Percentiles rank a stretch among this genome's conserved stretches.
Evolutionary conservation across 2,329 filamentous ascomycete species (phyloP).

Genomic region (Cordyceps tenuipes): DNA sequence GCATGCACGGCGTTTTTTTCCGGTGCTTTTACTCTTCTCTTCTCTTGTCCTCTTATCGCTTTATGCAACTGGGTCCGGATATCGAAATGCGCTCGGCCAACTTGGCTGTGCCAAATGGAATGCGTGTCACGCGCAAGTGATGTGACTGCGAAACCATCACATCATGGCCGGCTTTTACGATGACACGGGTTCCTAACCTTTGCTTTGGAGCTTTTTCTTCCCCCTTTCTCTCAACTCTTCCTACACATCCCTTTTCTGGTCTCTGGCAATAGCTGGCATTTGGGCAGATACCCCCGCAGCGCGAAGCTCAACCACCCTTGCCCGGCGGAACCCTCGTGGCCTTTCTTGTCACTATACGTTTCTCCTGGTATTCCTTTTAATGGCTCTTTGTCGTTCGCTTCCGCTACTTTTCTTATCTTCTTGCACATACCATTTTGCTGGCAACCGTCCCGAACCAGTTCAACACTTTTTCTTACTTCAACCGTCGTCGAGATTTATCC

Average conservation of each 20-base stretch:
- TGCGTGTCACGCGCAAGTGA: conserved; percentile 19
- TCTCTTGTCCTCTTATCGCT: conserved; percentile 12
- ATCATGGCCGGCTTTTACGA: conserved; percentile 6
- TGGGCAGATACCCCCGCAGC: conserved; percentile 13
- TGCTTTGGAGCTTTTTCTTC: background rate
- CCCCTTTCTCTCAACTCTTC: conserved; percentile 2
- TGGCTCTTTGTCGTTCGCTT: conserved; percentile 6
- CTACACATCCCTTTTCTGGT: background rate
- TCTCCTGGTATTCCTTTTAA: conserved; percentile 7
- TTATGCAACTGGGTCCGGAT: conserved; percentile 16
- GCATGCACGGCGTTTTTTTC: conserved; percentile 45
- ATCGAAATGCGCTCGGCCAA: conserved; percentile 12
- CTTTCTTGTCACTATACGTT: background rate
- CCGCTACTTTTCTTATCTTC: conserved; percentile 9
- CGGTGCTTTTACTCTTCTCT: conserved; percentile 10
- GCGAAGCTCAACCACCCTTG: conserved; percentile 8
- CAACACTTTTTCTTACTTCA: conserved; percentile 1
- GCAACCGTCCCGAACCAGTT: conserved; percentile 10
- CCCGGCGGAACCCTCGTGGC: background rate
- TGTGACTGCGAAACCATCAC: conserved; percentile 1
- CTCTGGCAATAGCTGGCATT: conserved; percentile 6
- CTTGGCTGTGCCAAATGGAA: conserved; percentile 23
- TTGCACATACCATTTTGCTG: conserved; percentile 13
- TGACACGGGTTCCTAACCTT: conserved; percentile 5
- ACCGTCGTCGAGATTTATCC: background rate